Evolutionary conservation across 2,329 filamentous ascomycete genomes (phyloP).

Genomic region (Metarhizium brunneum): DNA sequence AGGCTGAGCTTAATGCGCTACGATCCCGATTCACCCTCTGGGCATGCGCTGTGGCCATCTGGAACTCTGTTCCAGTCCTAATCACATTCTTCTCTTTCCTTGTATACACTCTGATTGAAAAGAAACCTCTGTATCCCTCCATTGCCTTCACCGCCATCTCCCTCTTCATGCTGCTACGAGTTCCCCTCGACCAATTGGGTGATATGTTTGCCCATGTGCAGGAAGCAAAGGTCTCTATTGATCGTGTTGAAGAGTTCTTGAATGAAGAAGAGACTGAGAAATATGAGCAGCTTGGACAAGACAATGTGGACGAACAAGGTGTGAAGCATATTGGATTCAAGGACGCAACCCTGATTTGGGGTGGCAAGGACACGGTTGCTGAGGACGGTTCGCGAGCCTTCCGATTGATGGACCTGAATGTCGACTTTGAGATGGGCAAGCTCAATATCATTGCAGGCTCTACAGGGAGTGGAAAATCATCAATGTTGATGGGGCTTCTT

Average conservation of each 20-base stretch:
- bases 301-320: slow-evolving; percentile 59
- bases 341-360: slow-evolving; percentile 83
- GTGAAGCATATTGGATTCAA: slow-evolving; percentile 75
- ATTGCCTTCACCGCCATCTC: slow-evolving; percentile 94
- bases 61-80: slow-evolving; percentile 90
- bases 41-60: slow-evolving; percentile 85
- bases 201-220: slow-evolving; percentile 99
- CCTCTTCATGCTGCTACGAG: slow-evolving; percentile 85
- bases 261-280: slow-evolving; percentile 94
- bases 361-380: slow-evolving; percentile 52
- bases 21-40: slow-evolving; percentile 82
- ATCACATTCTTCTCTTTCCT: slow-evolving; percentile 97
- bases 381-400: slow-evolving; percentile 65
- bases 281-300: slow-evolving; percentile 70
- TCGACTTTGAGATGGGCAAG: slow-evolving; percentile 76
- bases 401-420: slow-evolving; percentile 71
- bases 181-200: slow-evolving; percentile 89
- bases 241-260: slow-evolving; percentile 91
- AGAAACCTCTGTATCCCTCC: slow-evolving; percentile 82
- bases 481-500: slow-evolving; percentile 86
- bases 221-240: slow-evolving; percentile 92
- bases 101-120: slow-evolving; percentile 82
- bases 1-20: slow-evolving; percentile 66
- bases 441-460: slow-evolving; percentile 90
- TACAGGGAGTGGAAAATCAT: slow-evolving; percentile 93